Base-by-base conservation (phyloP, 2,329 filamentous ascomycete species). In the Aspergillus piperis region DNA sequence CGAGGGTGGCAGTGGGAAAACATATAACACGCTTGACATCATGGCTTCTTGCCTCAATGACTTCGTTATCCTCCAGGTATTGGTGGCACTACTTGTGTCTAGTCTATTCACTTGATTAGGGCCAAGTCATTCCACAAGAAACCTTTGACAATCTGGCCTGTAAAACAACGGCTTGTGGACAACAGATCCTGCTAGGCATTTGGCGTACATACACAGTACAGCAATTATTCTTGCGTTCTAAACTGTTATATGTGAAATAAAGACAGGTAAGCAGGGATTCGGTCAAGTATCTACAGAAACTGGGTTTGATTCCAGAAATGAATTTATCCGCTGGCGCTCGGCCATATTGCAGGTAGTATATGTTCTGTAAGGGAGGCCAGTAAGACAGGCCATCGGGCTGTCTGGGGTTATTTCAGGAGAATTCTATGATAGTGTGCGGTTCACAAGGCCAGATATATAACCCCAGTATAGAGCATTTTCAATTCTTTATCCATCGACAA, bases 1-100 rank as follows among this genome's bases (percentile, higher is more conserved):
- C 5, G n/a, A 30, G 53, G 25, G 5, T 44, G 39, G 25, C 17
- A 36, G 52, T 32, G 8, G 23, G n/a, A 19, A 36, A 21, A 47
- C n/a, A 47, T 27, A 47, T 47, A 47, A 8, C 39, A 36, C 39
- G 39, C n/a, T 47, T 55, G 53, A 47, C 53, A 55, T 47, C 39
- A 47, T 51, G 17, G 21, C 11, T 13, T 19, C 8, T 30, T 17
- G 47, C n/a, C 25, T 50, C 47, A 32, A 7, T 15, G 19, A 30
- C 23, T n/a, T 13, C 8, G 10, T 25, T 23, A 15, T 11, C 3
- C 5, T 11, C 6, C n/a, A 23, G 17, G 21, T 11, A 44, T 6
- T 4, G 1, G 21, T 44, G 41, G 13, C 41, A 21, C 41, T 21
- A 19, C 11, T 10, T 21, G 17, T 44, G 10, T 8, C 41, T 10